Conservation (phyloP, 1,284 basidiomycete species). For the Cryptococcus sp. region DNA sequence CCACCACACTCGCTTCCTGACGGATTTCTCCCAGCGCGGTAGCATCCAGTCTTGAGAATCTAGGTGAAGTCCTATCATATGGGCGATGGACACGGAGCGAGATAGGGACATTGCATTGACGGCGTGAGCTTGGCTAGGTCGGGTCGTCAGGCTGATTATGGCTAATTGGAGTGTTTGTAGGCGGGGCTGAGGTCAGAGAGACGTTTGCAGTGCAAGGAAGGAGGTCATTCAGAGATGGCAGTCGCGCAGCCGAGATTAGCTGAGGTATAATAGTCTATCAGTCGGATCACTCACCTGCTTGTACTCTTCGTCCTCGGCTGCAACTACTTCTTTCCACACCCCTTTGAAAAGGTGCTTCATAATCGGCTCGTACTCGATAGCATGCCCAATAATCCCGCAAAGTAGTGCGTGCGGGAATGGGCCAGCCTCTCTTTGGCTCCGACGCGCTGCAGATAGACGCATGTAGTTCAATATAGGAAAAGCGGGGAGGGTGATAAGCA, state of each 20-base stretch:
- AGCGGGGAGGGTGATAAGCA: conserved; percentile 6
- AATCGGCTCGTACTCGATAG: conserved; percentile 4
- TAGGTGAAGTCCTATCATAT: conserved; percentile 8
- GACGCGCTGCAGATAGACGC: conserved; percentile 9
- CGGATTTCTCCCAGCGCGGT: conserved; percentile 10
- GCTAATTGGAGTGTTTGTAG: conserved; percentile 9
- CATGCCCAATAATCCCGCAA: conserved; percentile 11
- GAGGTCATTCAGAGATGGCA: too few relatives aligned
- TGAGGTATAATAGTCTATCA: too few relatives aligned
- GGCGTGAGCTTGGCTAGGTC: conserved; percentile 10
- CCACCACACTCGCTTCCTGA: conserved; percentile 16
- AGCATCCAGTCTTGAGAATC: conserved; percentile 11
- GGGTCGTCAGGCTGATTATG: conserved; percentile 8
- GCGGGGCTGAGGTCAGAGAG: not conserved
- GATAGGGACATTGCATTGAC: conserved; percentile 12
- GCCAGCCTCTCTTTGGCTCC: conserved; percentile 7
- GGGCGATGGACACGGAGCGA: conserved; percentile 8
- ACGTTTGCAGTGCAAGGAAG: too few relatives aligned
- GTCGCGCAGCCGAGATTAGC: too few relatives aligned
- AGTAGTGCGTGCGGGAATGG: conserved; percentile 13
- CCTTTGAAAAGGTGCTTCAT: conserved; percentile 7
- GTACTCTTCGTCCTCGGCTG: conserved; percentile 16
- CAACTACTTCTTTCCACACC: conserved; percentile 11
- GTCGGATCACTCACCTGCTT: conserved; percentile 8
- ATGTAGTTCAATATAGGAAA: conserved; percentile 11